These are phyloP conservation scores for Thalia dealbata DNA, from an alignment of 176 grass and related monocot species.

Conservation along the genomic window DNA sequence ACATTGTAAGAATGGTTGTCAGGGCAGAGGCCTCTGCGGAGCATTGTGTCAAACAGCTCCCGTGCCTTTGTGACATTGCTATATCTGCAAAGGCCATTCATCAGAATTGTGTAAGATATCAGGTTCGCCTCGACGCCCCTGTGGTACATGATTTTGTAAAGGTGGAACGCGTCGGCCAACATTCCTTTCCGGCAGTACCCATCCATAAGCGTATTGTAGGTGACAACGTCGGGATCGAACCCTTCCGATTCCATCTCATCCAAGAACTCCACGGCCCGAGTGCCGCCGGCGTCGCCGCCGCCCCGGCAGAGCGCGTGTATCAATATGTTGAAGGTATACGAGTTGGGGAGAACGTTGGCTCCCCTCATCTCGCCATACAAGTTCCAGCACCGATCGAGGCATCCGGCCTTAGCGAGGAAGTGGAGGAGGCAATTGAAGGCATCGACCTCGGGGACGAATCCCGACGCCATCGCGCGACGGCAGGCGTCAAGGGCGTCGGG, in stretches of 20 bases:
- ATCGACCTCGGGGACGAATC: conserved; percentile 32
- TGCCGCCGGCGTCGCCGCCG: conserved; percentile 36
- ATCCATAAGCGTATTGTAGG: conserved; percentile 71
- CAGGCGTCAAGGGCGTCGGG: conserved; percentile 40
- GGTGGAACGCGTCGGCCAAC: conserved; percentile 47
- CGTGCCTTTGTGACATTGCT: conserved; percentile 40
- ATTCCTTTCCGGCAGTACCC: conserved; percentile 54
- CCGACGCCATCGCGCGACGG: conserved; percentile 30
- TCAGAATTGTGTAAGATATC: conserved; percentile 65
- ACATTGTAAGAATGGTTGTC: conserved; percentile 53
- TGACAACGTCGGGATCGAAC: conserved; percentile 78
- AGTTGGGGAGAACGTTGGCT: conserved; percentile 32
- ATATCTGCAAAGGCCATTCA: conserved; percentile 43
- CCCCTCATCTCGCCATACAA: conserved; percentile 40
- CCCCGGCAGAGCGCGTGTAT: conserved; percentile 56
- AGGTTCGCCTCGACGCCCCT: conserved; percentile 54
- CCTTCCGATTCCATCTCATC: conserved; percentile 71
- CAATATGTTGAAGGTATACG: conserved; percentile 79
- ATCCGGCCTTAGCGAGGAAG: conserved; percentile 25
- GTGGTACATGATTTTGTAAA: conserved; percentile 59
- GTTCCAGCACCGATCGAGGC: conserved; percentile 49
- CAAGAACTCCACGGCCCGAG: conserved; percentile 46
- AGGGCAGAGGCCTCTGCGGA: conserved; percentile 38
- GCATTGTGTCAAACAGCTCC: conserved; percentile 64
- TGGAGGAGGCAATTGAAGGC: conserved; percentile 66